Percentiles rank a stretch among this genome's conserved stretches.
Evolutionary conservation across 2,329 filamentous ascomycete genomes (phyloP).

Genomic region (Lomentospora prolificans): DNA sequence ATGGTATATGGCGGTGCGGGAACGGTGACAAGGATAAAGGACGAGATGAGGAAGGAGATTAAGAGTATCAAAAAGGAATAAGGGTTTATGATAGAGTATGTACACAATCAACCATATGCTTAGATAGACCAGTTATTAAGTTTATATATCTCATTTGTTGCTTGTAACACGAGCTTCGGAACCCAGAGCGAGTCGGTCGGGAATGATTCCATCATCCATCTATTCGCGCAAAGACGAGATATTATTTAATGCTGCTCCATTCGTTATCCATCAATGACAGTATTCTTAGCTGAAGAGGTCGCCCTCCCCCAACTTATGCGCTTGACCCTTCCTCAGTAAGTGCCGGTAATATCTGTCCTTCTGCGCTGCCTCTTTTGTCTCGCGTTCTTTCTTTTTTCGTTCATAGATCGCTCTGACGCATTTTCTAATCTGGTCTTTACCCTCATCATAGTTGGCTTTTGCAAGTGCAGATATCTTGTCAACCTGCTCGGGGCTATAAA

Average conservation of each 20-base stretch:
- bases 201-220: background rate
- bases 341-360: slow-evolving; percentile 32
- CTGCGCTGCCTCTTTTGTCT: slow-evolving; percentile 37
- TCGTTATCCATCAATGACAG: background rate
- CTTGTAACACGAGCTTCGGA: background rate
- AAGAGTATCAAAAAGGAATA: slow-evolving; percentile 12
- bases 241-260: too few relatives aligned
- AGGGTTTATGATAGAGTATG: background rate
- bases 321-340: slow-evolving; percentile 39
- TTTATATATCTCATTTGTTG: background rate
- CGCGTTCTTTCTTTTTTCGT: slow-evolving; percentile 65
- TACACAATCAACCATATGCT: background rate
- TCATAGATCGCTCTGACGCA: slow-evolving; percentile 87
- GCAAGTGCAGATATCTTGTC: slow-evolving; percentile 77
- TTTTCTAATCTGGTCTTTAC: slow-evolving; percentile 64
- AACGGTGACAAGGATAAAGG: slow-evolving; percentile 55
- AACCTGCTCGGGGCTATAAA: slow-evolving; percentile 85
- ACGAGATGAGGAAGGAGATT: slow-evolving; percentile 43
- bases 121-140: background rate
- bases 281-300: slow-evolving; percentile 50
- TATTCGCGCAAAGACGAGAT: too few relatives aligned
- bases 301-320: slow-evolving; percentile 44
- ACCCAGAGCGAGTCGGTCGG: background rate
- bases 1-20: slow-evolving; percentile 56
- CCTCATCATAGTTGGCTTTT: slow-evolving; percentile 77